Base-by-base conservation (phyloP, 768 basidiomycete species). In the Amanita polypyramis region DNA sequence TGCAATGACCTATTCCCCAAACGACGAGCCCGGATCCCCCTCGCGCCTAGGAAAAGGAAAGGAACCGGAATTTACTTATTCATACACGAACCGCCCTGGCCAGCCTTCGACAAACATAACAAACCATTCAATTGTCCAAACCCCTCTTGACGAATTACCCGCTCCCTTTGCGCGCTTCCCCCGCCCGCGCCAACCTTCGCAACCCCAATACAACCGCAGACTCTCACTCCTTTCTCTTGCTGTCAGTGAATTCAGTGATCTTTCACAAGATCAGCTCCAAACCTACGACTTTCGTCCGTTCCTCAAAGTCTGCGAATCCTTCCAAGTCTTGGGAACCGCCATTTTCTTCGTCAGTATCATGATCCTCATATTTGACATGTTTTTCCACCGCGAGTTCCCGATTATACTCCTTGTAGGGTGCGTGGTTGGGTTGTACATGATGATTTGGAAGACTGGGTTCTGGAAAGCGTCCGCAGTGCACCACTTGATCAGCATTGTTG, bases 331-430 rank as follows among this genome's bases (percentile, higher is more conserved):
- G 1, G 46, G 46, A 1, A 47, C 46, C n/a, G 37, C 37, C 36
- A 30, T 19, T n/a, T 47, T 47, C 25, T 47, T 47, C 37, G 14
- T 39, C n/a, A 27, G 46, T 23, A 27, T 47, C 3, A 39, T 36
- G 36, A 30, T 47, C 17, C 14, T 39, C 37, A 47, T 47, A 25
- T 47, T 47, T 25, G 21, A 39, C 37, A 47, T 47, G 21, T 47
- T 47, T 27, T 17, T 20, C 25, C 29, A 38, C 17, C 27, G 25
- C 9, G 27, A 17, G 6, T 47, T 47, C 29, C 37, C 46, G 3
- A 47, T 47, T 25, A 30, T 47, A 23, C 35, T 47, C n/a, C 21
- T 39, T 9, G 46, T 39, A 6, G 29, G 37, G 15, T 47, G 46
- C 15, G 25, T 39, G 5, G 2, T 10, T 10, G 25, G 46, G 14